Base-by-base conservation (phyloP, 192 early-diverging fungal species). In the Bifiguratus adelaidae region DNA sequence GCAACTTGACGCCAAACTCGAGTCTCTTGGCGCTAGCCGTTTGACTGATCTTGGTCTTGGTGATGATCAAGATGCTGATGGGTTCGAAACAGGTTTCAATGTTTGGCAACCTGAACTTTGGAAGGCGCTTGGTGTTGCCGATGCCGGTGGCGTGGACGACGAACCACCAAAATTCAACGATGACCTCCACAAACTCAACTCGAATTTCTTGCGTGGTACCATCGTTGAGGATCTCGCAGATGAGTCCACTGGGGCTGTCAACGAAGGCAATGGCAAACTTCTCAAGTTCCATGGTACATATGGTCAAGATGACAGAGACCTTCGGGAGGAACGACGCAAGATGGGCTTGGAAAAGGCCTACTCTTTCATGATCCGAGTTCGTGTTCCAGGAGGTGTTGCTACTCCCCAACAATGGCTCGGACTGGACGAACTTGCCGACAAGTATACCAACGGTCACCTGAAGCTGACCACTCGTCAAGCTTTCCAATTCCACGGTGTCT, bases 221-320 rank as follows among this genome's bases (percentile, higher is more conserved):
- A 97, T 97, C 68, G 70, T 78, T 42, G 73, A 89, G 54, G 85
- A 88, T 20, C 66, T 97, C 3, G 67, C 72, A 49, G 91, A 97
- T 59, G 70, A 69, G 20, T 83, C 84, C 24, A 90, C 83, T 28
- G 93, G 93, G 32, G 77, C 74, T 9, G 72, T 97, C 21, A 70
- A 72, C 54, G 93, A 97, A 72, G 81, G 73, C 66, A 89, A 97
- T 68, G 82, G 79, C 60, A 92, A 91, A 71, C 61, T 97, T 50
- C 81, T 83, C 42, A 97, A 97, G 71, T 94, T 94, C 80, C 93
- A 97, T 68, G 93, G 93, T 54, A 91, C 84, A 29, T 97, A 97
- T 74, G 80, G 83, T 69, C 93, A 97, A 61, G 93, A 97, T 61
- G 93, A 97, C 67, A 86, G 93, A 55, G 93, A 97, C 68, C 58